Percentiles rank a stretch among this genome's conserved stretches.
phyloP scores from a whole-genome alignment of 495 filamentous ascomycete species.

The Penicillium salamii region DNA sequence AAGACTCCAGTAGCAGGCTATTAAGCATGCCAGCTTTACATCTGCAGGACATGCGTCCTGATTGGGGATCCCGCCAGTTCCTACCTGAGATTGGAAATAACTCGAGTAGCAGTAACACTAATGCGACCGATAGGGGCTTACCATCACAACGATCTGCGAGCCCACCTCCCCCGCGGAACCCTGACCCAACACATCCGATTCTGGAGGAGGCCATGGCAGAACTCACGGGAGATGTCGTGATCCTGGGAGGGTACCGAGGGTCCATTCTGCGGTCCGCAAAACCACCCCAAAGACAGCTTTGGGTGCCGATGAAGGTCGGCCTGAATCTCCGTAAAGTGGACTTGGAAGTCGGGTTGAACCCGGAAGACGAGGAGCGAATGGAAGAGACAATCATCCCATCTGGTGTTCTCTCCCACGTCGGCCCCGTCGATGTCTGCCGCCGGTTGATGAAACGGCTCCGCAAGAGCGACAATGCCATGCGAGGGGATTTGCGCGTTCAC shows the following conservation, averaged over 20 bases:
- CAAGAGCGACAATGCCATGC: slow-evolving; percentile 66
- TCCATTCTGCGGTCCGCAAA: slow-evolving; percentile 84
- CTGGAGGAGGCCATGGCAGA: slow-evolving; percentile 65
- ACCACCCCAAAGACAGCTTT: slow-evolving; percentile 76
- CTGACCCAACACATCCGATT: slow-evolving; percentile 42
- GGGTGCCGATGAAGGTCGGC: slow-evolving; percentile 93
- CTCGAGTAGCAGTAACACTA: slow-evolving; percentile 9
- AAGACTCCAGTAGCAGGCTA: slow-evolving; percentile 74
- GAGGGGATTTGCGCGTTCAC: slow-evolving; percentile 72
- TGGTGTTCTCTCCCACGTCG: slow-evolving; percentile 86
- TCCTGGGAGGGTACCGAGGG: slow-evolving; percentile 89
- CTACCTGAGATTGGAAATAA: slow-evolving; percentile 19
- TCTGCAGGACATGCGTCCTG: slow-evolving; percentile 47
- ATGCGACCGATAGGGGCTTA: slow-evolving; percentile 5
- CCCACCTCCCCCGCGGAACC: slow-evolving; percentile 26
- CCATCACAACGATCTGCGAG: slow-evolving; percentile 1
- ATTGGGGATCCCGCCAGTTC: slow-evolving; percentile 35
- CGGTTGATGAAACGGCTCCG: slow-evolving; percentile 75
- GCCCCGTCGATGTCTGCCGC: slow-evolving; percentile 85
- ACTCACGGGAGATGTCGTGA: slow-evolving; percentile 79
- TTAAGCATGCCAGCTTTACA: slow-evolving; percentile 57
- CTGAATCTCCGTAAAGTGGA: slow-evolving; percentile 90
- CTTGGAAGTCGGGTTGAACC: slow-evolving; percentile 79
- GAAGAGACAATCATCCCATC: slow-evolving; percentile 74
- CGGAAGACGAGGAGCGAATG: slow-evolving; percentile 84